These are phyloP conservation scores for Fraxinus nigra DNA, from an alignment of 305 asterid species.

Conservation along the genomic window DNA sequence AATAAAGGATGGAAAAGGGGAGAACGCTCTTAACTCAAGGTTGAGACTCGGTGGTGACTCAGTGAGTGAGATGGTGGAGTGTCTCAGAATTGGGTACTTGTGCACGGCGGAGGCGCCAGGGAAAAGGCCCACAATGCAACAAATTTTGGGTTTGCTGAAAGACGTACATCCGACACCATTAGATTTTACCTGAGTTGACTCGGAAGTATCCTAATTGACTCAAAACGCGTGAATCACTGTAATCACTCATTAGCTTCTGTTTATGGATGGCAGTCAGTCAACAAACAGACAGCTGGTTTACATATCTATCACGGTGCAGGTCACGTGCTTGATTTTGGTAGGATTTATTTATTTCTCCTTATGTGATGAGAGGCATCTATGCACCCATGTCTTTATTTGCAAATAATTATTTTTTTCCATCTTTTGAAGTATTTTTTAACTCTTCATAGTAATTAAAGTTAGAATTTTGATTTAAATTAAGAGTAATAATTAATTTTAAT, in stretches of 20 bases:
- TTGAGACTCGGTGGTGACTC: constrained; percentile 49
- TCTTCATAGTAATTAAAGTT: no score
- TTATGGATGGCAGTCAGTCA: not conserved
- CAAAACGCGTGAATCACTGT: not conserved
- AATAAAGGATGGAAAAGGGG: constrained; percentile 60
- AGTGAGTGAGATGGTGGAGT: constrained; percentile 72
- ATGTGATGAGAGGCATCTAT: not conserved
- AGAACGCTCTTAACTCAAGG: constrained; percentile 57
- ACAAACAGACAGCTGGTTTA: not conserved
- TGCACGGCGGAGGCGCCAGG: constrained; percentile 76
- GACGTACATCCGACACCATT: constrained; percentile 47
- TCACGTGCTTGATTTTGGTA: constrained; percentile 5
- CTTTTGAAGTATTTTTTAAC: no score
- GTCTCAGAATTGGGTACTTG: constrained; percentile 77
- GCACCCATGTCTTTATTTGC: not conserved
- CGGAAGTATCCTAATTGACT: not conserved
- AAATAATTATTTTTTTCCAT: not conserved
- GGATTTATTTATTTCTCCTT: not conserved
- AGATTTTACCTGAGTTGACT: constrained; percentile 21
- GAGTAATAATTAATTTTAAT: no score
- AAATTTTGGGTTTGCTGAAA: constrained; percentile 77
- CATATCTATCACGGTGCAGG: not conserved
- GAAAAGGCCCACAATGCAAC: constrained; percentile 85
- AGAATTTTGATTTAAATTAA: no score
- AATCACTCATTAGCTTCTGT: not conserved